Evolutionary conservation across 768 basidiomycete genomes (phyloP).

Genomic region (Mrakia blollopis): DNA sequence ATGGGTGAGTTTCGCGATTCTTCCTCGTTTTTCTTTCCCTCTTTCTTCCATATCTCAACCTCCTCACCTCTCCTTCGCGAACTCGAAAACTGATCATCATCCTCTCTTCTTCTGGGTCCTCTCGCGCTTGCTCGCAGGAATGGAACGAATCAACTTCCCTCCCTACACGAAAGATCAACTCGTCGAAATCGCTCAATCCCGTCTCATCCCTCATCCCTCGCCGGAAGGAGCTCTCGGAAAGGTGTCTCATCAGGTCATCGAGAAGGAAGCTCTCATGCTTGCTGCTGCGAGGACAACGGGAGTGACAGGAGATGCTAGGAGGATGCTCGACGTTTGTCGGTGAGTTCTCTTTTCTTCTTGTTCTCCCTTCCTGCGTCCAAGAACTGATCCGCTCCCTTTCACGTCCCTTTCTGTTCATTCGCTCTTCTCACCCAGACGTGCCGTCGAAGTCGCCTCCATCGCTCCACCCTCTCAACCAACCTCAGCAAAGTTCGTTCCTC

Average conservation of each 20-base stretch:
- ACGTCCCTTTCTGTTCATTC: not conserved
- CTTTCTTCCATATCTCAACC: too few species aligned
- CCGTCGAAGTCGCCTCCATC: constrained; percentile 64
- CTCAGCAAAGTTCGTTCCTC: constrained; percentile 33
- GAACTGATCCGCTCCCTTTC: not conserved
- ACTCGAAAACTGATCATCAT: too few species aligned
- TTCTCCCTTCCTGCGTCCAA: not conserved
- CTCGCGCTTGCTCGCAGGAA: constrained; percentile 52
- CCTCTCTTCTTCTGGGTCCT: too few species aligned
- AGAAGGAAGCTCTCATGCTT: constrained; percentile 72
- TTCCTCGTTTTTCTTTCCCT: not conserved
- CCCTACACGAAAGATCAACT: constrained; percentile 77
- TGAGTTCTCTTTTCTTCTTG: constrained; percentile 42
- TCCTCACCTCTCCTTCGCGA: too few species aligned
- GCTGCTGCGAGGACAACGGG: constrained; percentile 72
- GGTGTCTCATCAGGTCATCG: constrained; percentile 52
- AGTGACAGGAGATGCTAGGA: constrained; percentile 89
- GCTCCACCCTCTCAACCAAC: not conserved
- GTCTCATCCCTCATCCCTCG: constrained; percentile 53
- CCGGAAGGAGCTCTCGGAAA: constrained; percentile 38
- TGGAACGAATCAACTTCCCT: constrained; percentile 86
- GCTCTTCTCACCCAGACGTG: too few species aligned
- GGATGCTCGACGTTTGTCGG: constrained; percentile 90
- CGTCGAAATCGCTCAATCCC: constrained; percentile 76
- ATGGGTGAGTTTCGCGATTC: constrained; percentile 29